Evolutionary conservation across 495 filamentous ascomycete species (phyloP).

Genomic region (Hyaloscypha hepaticicola): DNA sequence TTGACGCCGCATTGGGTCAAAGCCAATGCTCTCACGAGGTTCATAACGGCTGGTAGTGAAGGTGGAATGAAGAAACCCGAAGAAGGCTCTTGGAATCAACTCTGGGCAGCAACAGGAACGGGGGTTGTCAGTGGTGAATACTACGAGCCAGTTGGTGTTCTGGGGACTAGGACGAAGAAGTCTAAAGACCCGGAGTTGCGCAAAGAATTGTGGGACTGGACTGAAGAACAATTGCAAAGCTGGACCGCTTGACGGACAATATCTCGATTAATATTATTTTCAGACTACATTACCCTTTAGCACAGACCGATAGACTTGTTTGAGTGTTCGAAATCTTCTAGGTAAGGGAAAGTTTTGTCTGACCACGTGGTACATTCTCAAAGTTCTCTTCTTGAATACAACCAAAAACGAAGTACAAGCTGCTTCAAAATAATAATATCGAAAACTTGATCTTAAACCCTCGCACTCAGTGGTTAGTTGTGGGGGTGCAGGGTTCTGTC

Average conservation of each 20-base stretch:
- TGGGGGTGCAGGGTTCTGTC: neutral
- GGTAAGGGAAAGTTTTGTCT: no score
- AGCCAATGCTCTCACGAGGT: neutral
- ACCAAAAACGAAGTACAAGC: no score
- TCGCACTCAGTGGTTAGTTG: no score
- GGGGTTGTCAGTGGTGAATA: conserved; percentile 41
- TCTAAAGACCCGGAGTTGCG: conserved; percentile 49
- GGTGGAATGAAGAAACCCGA: conserved; percentile 9
- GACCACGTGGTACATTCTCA: no score
- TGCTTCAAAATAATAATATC: no score
- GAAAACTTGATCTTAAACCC: no score
- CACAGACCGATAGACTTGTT: no score
- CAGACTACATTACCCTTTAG: neutral
- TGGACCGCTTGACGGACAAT: neutral
- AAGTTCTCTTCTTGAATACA: no score
- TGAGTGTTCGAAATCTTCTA: no score
- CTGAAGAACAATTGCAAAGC: conserved; percentile 48
- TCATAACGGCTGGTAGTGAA: conserved; percentile 26
- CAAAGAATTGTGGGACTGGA: conserved; percentile 61
- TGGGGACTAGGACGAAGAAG: conserved; percentile 35
- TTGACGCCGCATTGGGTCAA: conserved; percentile 1
- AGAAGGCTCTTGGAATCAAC: conserved; percentile 56
- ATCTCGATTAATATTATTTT: neutral
- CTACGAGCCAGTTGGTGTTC: conserved; percentile 50
- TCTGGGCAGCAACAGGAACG: conserved; percentile 53